Percentiles rank a stretch among this genome's conserved stretches.
Evolutionary conservation across 1,139 yeast species (phyloP).

Genomic region (Zygoascus hellenicus): DNA sequence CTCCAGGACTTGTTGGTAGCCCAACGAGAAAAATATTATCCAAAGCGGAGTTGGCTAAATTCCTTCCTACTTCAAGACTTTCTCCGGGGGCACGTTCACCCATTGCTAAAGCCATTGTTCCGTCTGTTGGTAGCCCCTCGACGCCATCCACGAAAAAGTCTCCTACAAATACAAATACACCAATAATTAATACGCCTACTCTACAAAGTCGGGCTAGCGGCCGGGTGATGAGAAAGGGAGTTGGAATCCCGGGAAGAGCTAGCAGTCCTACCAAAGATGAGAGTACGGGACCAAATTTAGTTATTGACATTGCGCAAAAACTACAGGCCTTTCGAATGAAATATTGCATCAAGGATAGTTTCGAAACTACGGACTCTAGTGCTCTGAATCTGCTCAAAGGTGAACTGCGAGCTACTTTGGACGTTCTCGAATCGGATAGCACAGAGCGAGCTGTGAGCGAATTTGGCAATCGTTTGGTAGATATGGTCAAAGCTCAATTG

Average conservation of each 20-base stretch:
- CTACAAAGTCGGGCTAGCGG: too few relatives aligned
- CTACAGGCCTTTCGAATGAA: slow-evolving; percentile 20
- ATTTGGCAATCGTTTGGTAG: slow-evolving; percentile 23
- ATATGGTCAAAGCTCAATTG: slow-evolving; percentile 14
- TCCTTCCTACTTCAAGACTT: slow-evolving; percentile 14
- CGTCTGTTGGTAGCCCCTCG: too few relatives aligned
- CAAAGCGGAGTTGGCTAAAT: slow-evolving; percentile 23
- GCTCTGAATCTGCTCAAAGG: slow-evolving; percentile 17
- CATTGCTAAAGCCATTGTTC: too few relatives aligned
- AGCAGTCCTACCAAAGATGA: too few relatives aligned
- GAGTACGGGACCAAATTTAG: too few relatives aligned
- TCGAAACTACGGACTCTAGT: too few relatives aligned
- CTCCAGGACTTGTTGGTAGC: not conserved
- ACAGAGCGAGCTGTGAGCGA: slow-evolving; percentile 18
- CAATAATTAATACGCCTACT: too few relatives aligned
- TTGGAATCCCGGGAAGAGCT: too few relatives aligned
- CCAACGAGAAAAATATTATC: slow-evolving; percentile 25
- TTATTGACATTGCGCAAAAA: too few relatives aligned
- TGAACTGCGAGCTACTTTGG: slow-evolving; percentile 21
- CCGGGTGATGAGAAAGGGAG: too few relatives aligned
- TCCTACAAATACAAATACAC: too few relatives aligned
- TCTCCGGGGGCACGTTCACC: not conserved
- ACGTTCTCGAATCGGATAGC: slow-evolving; percentile 15
- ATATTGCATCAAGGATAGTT: not conserved
- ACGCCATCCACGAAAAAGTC: too few relatives aligned